Percentiles rank a stretch among this genome's conserved stretches.
Evolutionary conservation across 2,329 filamentous ascomycete species (phyloP).

Genomic region (Neofusicoccum cordaticola): DNA sequence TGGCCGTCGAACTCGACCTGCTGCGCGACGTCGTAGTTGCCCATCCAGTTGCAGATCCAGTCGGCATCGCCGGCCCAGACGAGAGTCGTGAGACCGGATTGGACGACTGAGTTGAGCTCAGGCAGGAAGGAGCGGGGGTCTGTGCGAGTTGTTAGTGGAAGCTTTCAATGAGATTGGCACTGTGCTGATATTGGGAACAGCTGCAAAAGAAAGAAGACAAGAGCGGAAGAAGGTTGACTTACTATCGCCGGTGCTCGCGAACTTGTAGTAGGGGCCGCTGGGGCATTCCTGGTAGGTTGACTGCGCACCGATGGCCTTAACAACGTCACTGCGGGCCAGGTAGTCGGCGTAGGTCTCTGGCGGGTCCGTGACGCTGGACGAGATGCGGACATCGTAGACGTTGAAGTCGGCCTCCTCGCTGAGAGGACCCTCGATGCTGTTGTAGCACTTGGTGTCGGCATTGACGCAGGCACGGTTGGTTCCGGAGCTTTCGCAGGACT

Average conservation of each 20-base stretch:
- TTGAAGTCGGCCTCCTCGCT: constrained; percentile 13
- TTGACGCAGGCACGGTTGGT: constrained; percentile 15
- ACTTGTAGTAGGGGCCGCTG: constrained; percentile 42
- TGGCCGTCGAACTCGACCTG: constrained; percentile 44
- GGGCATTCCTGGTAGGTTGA: constrained; percentile 19
- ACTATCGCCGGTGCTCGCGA: constrained; percentile 9
- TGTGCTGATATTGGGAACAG: no score
- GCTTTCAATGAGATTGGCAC: neutral
- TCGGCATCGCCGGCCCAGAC: constrained; percentile 44
- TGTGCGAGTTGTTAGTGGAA: neutral
- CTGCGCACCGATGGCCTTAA: constrained; percentile 39
- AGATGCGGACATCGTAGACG: constrained; percentile 16
- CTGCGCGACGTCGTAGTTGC: constrained; percentile 43
- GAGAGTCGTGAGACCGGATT: constrained; percentile 1
- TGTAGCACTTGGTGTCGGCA: constrained; percentile 40
- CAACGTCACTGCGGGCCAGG: constrained; percentile 53
- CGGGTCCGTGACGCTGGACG: neutral
- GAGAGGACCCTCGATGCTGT: constrained; percentile 42
- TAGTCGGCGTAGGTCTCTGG: constrained; percentile 34
- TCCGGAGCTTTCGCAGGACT: constrained; percentile 12
- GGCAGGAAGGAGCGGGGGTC: constrained; percentile 13
- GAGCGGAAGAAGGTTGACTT: neutral
- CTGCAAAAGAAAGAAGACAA: no score
- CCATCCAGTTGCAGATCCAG: constrained; percentile 47
- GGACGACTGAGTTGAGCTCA: constrained; percentile 11